A percentile compares a stretch with the other conserved stretches of the same genome.
phyloP scores from a whole-genome alignment of 2,329 filamentous ascomycete species.

The Colletotrichum sidae region DNA sequence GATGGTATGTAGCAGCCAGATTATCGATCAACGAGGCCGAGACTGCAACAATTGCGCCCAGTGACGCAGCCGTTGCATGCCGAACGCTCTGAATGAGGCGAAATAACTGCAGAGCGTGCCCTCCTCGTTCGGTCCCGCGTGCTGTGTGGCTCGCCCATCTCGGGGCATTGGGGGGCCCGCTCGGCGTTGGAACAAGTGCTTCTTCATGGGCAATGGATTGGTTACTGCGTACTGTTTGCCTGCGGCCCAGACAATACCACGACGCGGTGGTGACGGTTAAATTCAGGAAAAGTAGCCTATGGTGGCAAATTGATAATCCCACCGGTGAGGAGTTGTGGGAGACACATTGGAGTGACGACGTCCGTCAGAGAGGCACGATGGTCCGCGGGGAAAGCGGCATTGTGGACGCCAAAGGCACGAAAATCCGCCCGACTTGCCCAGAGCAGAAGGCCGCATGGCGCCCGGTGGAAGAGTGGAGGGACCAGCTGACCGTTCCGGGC shows the following conservation, averaged over 20 bases:
- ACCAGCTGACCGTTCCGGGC: slow-evolving; percentile 35
- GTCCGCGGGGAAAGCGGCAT: slow-evolving; percentile 23
- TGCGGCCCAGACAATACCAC: slow-evolving; percentile 15
- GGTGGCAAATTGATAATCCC: slow-evolving; percentile 21
- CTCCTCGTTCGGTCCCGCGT: slow-evolving; percentile 14
- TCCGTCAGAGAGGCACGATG: slow-evolving; percentile 17
- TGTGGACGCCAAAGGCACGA: slow-evolving; percentile 25
- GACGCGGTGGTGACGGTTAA: not conserved
- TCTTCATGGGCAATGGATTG: slow-evolving; percentile 13
- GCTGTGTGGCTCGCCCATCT: slow-evolving; percentile 23
- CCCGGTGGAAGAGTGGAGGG: slow-evolving; percentile 14
- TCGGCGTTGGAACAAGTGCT: slow-evolving; percentile 14
- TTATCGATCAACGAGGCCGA: slow-evolving; percentile 18
- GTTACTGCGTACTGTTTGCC: slow-evolving; percentile 1
- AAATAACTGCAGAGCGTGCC: slow-evolving; percentile 10
- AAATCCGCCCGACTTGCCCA: slow-evolving; percentile 28
- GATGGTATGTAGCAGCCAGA: slow-evolving; percentile 23
- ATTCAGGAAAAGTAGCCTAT: slow-evolving; percentile 11
- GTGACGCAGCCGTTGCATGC: slow-evolving; percentile 31
- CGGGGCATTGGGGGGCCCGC: slow-evolving; percentile 14
- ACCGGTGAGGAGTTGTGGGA: slow-evolving; percentile 10
- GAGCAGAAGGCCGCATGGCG: slow-evolving; percentile 35
- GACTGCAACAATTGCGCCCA: slow-evolving; percentile 19
- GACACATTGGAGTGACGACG: slow-evolving; percentile 9
- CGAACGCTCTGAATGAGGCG: slow-evolving; percentile 7